Conservation (phyloP, 371 early-diverging fungal species). For the Mucor racemosus region DNA sequence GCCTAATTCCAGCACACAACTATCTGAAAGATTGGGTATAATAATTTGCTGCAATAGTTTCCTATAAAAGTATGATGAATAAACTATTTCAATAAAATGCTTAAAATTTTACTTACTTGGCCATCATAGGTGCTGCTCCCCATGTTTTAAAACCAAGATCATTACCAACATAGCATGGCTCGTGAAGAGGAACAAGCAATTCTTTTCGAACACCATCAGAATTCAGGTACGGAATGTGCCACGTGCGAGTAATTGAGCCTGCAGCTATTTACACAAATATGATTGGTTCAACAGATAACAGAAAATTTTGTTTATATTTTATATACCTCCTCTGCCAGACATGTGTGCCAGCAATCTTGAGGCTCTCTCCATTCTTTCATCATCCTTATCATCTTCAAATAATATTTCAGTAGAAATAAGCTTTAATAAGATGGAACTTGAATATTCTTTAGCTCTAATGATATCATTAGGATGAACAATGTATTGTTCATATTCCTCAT, state of each 20-base stretch:
- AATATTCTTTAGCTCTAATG: slow-evolving; percentile 30
- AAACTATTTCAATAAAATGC: not conserved
- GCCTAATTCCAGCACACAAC: slow-evolving; percentile 40
- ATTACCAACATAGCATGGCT: slow-evolving; percentile 52
- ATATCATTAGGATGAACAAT: slow-evolving; percentile 33
- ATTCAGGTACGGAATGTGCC: slow-evolving; percentile 52
- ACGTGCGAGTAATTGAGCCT: slow-evolving; percentile 53
- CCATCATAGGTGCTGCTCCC: slow-evolving; percentile 55
- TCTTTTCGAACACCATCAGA: slow-evolving; percentile 31
- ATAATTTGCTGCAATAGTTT: slow-evolving; percentile 46
- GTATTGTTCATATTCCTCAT: slow-evolving; percentile 26
- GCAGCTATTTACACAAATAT: slow-evolving; percentile 31
- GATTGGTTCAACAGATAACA: slow-evolving; percentile 8
- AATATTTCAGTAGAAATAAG: slow-evolving; percentile 35
- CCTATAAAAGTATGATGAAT: slow-evolving; percentile 14
- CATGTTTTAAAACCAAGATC: slow-evolving; percentile 57
- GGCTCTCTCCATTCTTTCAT: slow-evolving; percentile 42
- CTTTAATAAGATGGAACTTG: slow-evolving; percentile 27
- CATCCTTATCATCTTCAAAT: slow-evolving; percentile 33
- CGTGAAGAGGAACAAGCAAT: slow-evolving; percentile 39
- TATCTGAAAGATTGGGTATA: slow-evolving; percentile 36
- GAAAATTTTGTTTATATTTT: slow-evolving; percentile 6
- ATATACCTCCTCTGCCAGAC: slow-evolving; percentile 53
- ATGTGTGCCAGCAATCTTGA: slow-evolving; percentile 48
- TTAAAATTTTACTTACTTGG: slow-evolving; percentile 37